Evolutionary conservation across 805 yeast species (phyloP), one percentile per base, ranked within the genome.

Genomic region (Cyberlindnera galapagoensis): DNA sequence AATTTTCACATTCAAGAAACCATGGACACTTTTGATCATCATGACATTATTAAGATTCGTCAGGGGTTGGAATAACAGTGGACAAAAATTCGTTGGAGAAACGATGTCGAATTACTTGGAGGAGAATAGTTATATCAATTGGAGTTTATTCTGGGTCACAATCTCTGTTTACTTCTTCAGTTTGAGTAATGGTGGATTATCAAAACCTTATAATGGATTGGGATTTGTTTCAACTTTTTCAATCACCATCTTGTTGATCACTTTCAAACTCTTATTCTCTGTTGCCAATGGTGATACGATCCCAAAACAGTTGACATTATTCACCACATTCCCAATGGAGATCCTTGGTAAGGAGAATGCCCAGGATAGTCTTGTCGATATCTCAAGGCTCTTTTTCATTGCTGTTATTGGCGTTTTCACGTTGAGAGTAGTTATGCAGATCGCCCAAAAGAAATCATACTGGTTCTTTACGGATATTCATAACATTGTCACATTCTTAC

Each of bases 21-120:
- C 33, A 24, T 25, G 21, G 18, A 45, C 25, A 13, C 26, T 30
- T 8, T 6, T 30, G 9, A 8, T 23, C 2, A 26, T 51, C 1
- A 28, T 57, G 18, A 9, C 57, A 0, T 53, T 73, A 3, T 38
- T 80, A 8, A 67, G 97, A 35, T 7, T 79, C 0, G 52, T 87
- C 15, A 67, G 92, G 35, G 80, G 85, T 2, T 92, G 96, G 95
- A 83, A 80, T 49, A 80, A 80, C 43, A 76, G 90, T 31, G 97
- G 97, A 1, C 97, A 88, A 49, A 92, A 92, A 43, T 78, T 69
- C 51, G 65, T 71, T 11, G 67, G 67, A 13, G 54, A 63, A 28
- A 75, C 75, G 24, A 44, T 80, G 5, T 62, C 74, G 0, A 51
- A 65, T 1, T 60, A 59, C 24, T 49, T 87, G 3, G 42, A 53